Evolutionary conservation across 2,329 filamentous ascomycete species (phyloP).

Genomic region (Colletotrichum sp.): DNA sequence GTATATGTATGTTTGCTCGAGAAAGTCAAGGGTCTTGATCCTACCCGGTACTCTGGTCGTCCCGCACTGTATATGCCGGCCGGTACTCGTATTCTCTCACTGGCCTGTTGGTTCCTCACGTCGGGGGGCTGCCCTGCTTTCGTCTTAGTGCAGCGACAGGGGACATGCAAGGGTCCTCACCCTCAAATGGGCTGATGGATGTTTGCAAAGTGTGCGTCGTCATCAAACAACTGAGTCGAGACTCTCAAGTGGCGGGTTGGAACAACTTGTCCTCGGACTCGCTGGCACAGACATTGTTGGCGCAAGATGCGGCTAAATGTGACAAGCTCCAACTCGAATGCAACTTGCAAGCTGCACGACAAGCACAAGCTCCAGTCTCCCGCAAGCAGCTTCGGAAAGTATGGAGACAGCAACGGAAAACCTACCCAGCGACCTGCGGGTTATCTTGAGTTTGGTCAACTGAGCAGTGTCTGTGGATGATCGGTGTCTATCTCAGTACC

Average conservation of each 20-base stretch:
- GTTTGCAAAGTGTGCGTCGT: background rate
- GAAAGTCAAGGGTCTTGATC: background rate
- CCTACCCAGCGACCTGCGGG: background rate
- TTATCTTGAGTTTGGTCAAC: background rate
- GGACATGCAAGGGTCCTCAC: background rate
- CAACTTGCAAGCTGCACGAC: background rate
- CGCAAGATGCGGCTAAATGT: background rate
- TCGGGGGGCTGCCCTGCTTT: background rate
- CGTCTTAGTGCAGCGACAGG: background rate
- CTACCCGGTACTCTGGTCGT: background rate
- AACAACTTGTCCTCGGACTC: background rate
- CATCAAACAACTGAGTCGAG: background rate
- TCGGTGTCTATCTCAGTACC: background rate
- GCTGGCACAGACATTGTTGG: background rate
- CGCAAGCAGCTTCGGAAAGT: background rate
- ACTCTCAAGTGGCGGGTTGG: background rate
- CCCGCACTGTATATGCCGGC: background rate
- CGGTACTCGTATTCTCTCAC: background rate
- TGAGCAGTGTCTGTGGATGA: background rate
- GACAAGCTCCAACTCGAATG: background rate
- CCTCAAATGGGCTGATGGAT: background rate
- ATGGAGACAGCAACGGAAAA: background rate
- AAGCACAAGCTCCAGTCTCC: background rate
- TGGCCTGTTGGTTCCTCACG: background rate
- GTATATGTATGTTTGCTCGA: background rate